Conservation (phyloP, 192 early-diverging fungal species). For the Rhizoclosmatium globosum region DNA sequence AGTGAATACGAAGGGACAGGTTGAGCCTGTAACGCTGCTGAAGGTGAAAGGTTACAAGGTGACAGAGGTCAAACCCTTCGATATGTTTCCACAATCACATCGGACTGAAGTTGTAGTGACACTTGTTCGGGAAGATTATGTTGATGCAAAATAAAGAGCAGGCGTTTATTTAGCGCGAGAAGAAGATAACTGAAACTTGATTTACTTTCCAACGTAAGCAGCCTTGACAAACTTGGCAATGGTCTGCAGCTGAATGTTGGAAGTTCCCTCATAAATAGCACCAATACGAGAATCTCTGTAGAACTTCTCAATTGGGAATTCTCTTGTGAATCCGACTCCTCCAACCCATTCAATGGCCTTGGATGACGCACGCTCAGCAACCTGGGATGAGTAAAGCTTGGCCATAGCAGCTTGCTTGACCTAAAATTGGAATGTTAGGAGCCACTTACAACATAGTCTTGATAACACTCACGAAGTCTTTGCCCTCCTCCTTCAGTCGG, state of each 20-base stretch:
- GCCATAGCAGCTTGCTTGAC: constrained; percentile 97
- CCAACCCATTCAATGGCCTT: constrained; percentile 97
- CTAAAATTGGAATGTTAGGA: background rate
- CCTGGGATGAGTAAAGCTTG: constrained; percentile 94
- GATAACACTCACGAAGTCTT: constrained; percentile 68
- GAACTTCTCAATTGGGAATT: constrained; percentile 89
- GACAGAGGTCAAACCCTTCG: constrained; percentile 68
- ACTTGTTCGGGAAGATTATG: constrained; percentile 58
- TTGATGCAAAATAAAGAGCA: too few species aligned
- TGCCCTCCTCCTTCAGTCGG: constrained; percentile 92
- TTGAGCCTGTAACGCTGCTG: constrained; percentile 5
- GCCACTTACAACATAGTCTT: background rate
- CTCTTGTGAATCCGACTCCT: constrained; percentile 95
- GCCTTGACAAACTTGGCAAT: constrained; percentile 75
- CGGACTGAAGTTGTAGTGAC: constrained; percentile 74
- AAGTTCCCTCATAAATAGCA: constrained; percentile 92
- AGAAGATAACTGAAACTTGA: background rate
- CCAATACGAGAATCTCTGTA: constrained; percentile 98
- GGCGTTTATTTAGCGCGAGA: too few species aligned
- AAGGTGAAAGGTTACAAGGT: constrained; percentile 63
- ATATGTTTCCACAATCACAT: constrained; percentile 78
- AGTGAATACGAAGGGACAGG: background rate
- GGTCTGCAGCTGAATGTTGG: constrained; percentile 97
- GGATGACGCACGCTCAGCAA: constrained; percentile 89
- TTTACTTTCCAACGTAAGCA: constrained; percentile 43